Percentiles rank a stretch among this genome's conserved stretches.
These are phyloP conservation scores for Microcyclosporella mali DNA, from an alignment of 2,329 filamentous ascomycete genomes.

Conservation along the genomic window DNA sequence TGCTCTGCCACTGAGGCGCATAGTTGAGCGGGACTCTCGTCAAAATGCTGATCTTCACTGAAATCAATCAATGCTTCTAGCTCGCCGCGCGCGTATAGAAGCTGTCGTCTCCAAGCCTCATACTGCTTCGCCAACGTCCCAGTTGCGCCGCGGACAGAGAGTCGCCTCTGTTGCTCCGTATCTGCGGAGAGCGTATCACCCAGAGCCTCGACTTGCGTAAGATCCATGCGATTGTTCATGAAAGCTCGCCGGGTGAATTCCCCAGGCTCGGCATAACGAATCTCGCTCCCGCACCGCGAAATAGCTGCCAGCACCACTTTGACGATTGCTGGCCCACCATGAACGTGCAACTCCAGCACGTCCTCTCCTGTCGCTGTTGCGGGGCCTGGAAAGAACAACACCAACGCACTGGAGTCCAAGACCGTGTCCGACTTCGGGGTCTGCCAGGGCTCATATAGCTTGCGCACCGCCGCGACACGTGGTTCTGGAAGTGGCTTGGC, in stretches of 20 bases:
- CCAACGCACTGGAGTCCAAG: slow-evolving; percentile 70
- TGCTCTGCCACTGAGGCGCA: slow-evolving; percentile 62
- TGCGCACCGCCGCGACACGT: slow-evolving; percentile 65
- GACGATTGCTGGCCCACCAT: slow-evolving; percentile 83
- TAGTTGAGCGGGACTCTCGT: slow-evolving; percentile 71
- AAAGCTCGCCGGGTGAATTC: slow-evolving; percentile 95
- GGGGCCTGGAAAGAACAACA: slow-evolving; percentile 76
- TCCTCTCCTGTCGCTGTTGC: slow-evolving; percentile 88
- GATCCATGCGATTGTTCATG: slow-evolving; percentile 73
- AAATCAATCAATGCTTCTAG: slow-evolving; percentile 96
- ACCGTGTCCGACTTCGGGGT: slow-evolving; percentile 40
- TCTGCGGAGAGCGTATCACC: slow-evolving; percentile 57
- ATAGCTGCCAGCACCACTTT: slow-evolving; percentile 79
- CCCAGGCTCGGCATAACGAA: slow-evolving; percentile 82
- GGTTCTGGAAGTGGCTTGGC: slow-evolving; percentile 49
- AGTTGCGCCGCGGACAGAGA: slow-evolving; percentile 73
- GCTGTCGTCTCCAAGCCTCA: slow-evolving; percentile 69
- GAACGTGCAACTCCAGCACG: slow-evolving; percentile 86
- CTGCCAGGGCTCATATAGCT: slow-evolving; percentile 56
- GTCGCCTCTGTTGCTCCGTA: slow-evolving; percentile 86
- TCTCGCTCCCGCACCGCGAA: slow-evolving; percentile 17
- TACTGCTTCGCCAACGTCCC: slow-evolving; percentile 64
- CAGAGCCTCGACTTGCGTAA: slow-evolving; percentile 70
- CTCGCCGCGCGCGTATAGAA: slow-evolving; percentile 79
- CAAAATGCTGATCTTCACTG: slow-evolving; percentile 93